phyloP scores from a whole-genome alignment of 371 early-diverging fungal species.

The Dichotomocladium elegans region DNA sequence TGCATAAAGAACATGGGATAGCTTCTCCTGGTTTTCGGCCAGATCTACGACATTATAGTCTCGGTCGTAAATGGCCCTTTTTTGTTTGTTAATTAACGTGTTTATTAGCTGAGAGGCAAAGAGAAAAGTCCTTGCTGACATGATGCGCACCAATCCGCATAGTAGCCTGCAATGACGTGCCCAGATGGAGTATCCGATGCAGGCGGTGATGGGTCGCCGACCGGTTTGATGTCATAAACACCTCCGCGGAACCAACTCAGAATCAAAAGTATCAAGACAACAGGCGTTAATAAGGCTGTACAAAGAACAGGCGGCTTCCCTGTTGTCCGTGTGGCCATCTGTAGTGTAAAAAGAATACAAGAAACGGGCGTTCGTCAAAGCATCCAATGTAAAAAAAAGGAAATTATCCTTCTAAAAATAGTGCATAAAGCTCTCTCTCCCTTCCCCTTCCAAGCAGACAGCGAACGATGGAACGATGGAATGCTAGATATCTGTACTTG shows the following conservation, averaged over 20 bases:
- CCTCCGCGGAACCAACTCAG: slow-evolving; percentile 29
- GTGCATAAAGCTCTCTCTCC: not conserved
- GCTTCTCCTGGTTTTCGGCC: slow-evolving; percentile 41
- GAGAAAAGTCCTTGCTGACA: too few species aligned
- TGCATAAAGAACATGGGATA: slow-evolving; percentile 83
- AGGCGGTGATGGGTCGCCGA: slow-evolving; percentile 1
- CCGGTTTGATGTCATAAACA: slow-evolving; percentile 1
- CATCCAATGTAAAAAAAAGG: not conserved
- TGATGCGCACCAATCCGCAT: slow-evolving; percentile 36
- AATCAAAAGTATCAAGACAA: slow-evolving; percentile 20
- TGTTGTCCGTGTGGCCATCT: not conserved
- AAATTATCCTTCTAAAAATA: not conserved
- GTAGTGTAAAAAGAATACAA: not conserved
- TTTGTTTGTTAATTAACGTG: not conserved
- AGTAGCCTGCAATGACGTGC: slow-evolving; percentile 36
- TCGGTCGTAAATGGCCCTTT: slow-evolving; percentile 72
- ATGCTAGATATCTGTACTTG: too few species aligned
- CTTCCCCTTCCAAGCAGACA: too few species aligned
- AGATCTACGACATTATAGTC: slow-evolving; percentile 58
- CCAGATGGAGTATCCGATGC: slow-evolving; percentile 1
- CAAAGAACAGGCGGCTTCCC: slow-evolving; percentile 9
- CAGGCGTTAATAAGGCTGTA: slow-evolving; percentile 19
- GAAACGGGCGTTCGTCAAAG: not conserved
- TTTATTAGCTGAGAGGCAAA: not conserved
- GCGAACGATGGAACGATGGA: too few species aligned